phyloP scores from a whole-genome alignment of 2,329 filamentous ascomycete species.

The Exophiala sp. region DNA sequence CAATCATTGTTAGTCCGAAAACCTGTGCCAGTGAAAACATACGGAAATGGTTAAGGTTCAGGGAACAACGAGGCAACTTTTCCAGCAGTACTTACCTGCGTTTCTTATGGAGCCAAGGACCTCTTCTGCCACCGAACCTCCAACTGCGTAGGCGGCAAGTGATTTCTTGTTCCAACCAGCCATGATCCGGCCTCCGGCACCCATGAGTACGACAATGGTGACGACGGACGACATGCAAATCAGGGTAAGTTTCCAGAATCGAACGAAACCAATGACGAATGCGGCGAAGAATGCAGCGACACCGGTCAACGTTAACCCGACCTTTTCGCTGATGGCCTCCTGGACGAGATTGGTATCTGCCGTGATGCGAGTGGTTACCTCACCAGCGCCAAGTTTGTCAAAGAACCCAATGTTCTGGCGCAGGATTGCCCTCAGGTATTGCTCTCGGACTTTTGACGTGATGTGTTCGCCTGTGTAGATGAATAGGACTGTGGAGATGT shows the following conservation, averaged over 20 bases:
- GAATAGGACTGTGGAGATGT: constrained; percentile 80
- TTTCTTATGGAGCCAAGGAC: constrained; percentile 92
- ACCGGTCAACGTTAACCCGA: constrained; percentile 71
- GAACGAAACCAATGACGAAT: constrained; percentile 85
- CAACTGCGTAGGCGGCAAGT: constrained; percentile 74
- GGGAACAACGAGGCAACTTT: too few relatives aligned
- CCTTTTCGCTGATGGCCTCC: constrained; percentile 88
- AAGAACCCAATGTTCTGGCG: constrained; percentile 89
- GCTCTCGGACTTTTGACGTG: constrained; percentile 71
- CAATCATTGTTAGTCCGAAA: too few relatives aligned
- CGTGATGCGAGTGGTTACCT: constrained; percentile 91
- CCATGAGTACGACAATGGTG: constrained; percentile 75
- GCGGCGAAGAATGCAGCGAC: constrained; percentile 80
- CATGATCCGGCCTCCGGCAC: constrained; percentile 67
- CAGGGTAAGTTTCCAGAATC: constrained; percentile 88
- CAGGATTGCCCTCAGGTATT: constrained; percentile 80
- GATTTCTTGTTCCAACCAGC: constrained; percentile 77
- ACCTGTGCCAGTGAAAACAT: too few relatives aligned
- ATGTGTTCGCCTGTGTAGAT: constrained; percentile 83
- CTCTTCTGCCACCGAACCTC: constrained; percentile 87
- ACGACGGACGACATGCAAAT: constrained; percentile 81
- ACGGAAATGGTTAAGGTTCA: too few relatives aligned
- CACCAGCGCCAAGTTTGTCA: constrained; percentile 87
- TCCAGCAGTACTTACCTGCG: constrained; percentile 50
- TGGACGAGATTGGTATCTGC: constrained; percentile 91